Conservation (phyloP, 768 basidiomycete species). For the Phlebiopsis flavidoalba region DNA sequence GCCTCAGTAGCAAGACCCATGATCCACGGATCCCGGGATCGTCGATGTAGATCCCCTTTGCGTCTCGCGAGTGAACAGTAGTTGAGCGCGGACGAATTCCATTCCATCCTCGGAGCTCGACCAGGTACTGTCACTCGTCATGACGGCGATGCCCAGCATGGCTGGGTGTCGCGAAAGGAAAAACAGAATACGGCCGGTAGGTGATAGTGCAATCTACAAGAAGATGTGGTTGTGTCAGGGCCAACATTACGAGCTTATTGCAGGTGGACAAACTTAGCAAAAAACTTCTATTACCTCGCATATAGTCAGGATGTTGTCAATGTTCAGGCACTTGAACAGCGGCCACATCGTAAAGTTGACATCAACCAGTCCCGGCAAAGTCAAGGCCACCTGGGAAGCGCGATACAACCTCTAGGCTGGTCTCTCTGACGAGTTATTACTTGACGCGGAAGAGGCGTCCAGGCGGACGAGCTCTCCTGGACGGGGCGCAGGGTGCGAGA, state of each 20-base stretch:
- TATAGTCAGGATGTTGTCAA: conserved; percentile 90
- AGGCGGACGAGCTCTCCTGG: conserved; percentile 83
- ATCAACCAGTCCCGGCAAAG: conserved; percentile 86
- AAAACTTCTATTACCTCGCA: conserved; percentile 90
- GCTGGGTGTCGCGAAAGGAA: conserved; percentile 77
- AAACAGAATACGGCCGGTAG: conserved; percentile 83
- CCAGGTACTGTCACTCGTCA: conserved; percentile 85
- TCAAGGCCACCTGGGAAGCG: conserved; percentile 92
- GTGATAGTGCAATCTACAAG: conserved; percentile 75
- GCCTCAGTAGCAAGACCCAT: conserved; percentile 86
- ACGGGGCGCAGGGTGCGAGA: conserved; percentile 82
- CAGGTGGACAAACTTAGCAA: too few relatives aligned
- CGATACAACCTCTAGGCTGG: conserved; percentile 74
- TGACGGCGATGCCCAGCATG: conserved; percentile 91
- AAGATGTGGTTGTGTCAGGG: neutral
- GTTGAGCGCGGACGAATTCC: conserved; percentile 82
- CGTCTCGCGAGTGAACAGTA: conserved; percentile 83
- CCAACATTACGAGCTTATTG: too few relatives aligned
- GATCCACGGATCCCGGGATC: conserved; percentile 97
- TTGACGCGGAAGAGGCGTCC: conserved; percentile 63
- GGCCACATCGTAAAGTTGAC: conserved; percentile 98
- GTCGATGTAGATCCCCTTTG: conserved; percentile 90
- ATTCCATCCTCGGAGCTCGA: conserved; percentile 90
- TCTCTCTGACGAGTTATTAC: conserved; percentile 33
- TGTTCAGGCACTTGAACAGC: conserved; percentile 85